Conservation (phyloP, 305 asterid species). For the Fraxinus greggii region DNA sequence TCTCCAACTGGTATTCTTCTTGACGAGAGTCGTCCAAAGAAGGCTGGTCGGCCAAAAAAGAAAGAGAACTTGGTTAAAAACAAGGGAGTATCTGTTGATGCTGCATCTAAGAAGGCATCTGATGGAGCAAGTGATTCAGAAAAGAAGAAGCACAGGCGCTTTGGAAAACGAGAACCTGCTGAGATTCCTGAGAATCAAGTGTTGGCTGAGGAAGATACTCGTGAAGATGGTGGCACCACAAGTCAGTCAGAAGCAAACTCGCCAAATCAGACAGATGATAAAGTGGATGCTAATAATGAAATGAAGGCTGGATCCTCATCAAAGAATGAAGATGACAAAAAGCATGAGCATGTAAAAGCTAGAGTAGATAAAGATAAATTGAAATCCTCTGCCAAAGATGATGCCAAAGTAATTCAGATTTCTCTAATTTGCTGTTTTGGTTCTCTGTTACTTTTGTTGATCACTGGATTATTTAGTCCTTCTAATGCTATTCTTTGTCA, state of each 20-base stretch:
- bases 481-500: slow-evolving; percentile 23
- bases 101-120: slow-evolving; percentile 46
- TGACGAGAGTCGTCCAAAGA: slow-evolving; percentile 41
- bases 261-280: slow-evolving; percentile 43
- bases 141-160: slow-evolving; percentile 39
- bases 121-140: slow-evolving; percentile 50
- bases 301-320: slow-evolving; percentile 39
- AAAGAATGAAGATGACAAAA: slow-evolving; percentile 45
- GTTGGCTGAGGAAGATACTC: slow-evolving; percentile 37
- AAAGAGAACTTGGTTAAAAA: slow-evolving; percentile 39
- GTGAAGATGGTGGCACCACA: slow-evolving; percentile 41
- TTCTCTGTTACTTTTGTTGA: slow-evolving; percentile 18
- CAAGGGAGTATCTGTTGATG: slow-evolving; percentile 36
- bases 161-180: slow-evolving; percentile 39
- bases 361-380: slow-evolving; percentile 37
- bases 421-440: slow-evolving; percentile 12
- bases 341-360: slow-evolving; percentile 52
- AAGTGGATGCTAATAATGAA: slow-evolving; percentile 41
- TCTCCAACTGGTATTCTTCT: slow-evolving; percentile 44
- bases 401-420: slow-evolving; percentile 41
- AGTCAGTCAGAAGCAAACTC: slow-evolving; percentile 57
- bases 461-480: slow-evolving; percentile 7
- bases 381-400: slow-evolving; percentile 47
- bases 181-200: slow-evolving; percentile 42
- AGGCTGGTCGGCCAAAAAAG: slow-evolving; percentile 39